Conservation (phyloP, 2,329 filamentous ascomycete genomes). For the Herpomyces periplanetae region DNA sequence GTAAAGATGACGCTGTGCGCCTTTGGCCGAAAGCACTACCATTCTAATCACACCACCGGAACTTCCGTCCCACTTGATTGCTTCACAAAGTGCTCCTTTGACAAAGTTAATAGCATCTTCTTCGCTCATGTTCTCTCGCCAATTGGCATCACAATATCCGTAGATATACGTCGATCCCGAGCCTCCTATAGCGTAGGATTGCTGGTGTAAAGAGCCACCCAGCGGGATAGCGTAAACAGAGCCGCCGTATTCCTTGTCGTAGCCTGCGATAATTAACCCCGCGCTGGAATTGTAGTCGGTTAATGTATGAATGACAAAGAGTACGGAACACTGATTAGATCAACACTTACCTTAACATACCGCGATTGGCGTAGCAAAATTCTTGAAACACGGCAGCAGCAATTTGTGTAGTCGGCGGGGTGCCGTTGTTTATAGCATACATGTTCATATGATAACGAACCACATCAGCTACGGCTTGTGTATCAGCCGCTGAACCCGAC, state of each 20-base stretch:
- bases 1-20: slow-evolving; percentile 72
- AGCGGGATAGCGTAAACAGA: slow-evolving; percentile 93
- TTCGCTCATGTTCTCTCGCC: slow-evolving; percentile 79
- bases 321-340: background rate
- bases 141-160: slow-evolving; percentile 86
- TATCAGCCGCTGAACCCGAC: slow-evolving; percentile 84
- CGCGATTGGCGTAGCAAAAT: slow-evolving; percentile 91
- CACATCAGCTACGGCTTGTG: slow-evolving; percentile 87
- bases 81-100: slow-evolving; percentile 57
- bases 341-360: slow-evolving; percentile 30
- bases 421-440: slow-evolving; percentile 61
- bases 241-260: slow-evolving; percentile 70
- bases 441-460: slow-evolving; percentile 83
- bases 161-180: slow-evolving; percentile 98
- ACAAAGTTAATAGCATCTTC: slow-evolving; percentile 65
- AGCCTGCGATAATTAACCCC: slow-evolving; percentile 91
- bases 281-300: slow-evolving; percentile 16
- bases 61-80: slow-evolving; percentile 97
- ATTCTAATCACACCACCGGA: slow-evolving; percentile 91
- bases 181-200: slow-evolving; percentile 70
- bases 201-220: slow-evolving; percentile 87
- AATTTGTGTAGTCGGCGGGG: slow-evolving; percentile 66
- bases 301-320: background rate
- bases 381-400: slow-evolving; percentile 90
- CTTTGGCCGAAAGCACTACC: slow-evolving; percentile 68